phyloP scores from a whole-genome alignment of 345 rosid genomes.

The Ailanthus altissimus region DNA sequence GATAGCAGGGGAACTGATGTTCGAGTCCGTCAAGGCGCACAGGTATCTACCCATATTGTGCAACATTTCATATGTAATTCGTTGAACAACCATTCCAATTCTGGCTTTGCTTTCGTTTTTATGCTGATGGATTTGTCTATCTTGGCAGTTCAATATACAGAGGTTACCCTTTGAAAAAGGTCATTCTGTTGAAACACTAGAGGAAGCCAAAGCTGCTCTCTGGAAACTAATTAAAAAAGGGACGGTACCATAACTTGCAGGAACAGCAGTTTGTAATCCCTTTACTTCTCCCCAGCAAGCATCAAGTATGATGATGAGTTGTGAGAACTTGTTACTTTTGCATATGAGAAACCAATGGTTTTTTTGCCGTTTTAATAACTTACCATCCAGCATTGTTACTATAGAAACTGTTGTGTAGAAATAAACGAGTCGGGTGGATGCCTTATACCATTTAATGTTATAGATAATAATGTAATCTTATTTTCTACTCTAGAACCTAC shows the following conservation, averaged over 20 bases:
- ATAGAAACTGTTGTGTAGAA: neutral
- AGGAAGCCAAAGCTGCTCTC: constrained; percentile 86
- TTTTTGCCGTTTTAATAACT: neutral
- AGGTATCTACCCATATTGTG: constrained; percentile 45
- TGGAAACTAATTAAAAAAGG: constrained; percentile 72
- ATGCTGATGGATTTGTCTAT: neutral
- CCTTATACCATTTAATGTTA: neutral
- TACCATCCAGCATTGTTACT: neutral
- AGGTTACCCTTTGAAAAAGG: constrained; percentile 85
- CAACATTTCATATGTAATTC: neutral
- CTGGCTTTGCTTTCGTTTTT: neutral
- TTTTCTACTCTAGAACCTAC: neutral
- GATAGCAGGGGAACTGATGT: constrained; percentile 95
- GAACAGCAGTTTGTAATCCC: constrained; percentile 18
- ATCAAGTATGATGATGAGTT: neutral
- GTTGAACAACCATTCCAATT: neutral
- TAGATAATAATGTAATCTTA: neutral
- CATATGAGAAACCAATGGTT: neutral
- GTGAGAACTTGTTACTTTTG: neutral
- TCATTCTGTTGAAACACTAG: constrained; percentile 66
- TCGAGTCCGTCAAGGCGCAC: constrained; percentile 95
- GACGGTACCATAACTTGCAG: constrained; percentile 49
- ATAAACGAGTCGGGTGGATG: neutral
- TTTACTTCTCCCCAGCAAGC: neutral
- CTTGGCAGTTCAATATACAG: constrained; percentile 76